phyloP scores from a whole-genome alignment of 805 yeast genomes.

The Wickerhamomyces canadensis region DNA sequence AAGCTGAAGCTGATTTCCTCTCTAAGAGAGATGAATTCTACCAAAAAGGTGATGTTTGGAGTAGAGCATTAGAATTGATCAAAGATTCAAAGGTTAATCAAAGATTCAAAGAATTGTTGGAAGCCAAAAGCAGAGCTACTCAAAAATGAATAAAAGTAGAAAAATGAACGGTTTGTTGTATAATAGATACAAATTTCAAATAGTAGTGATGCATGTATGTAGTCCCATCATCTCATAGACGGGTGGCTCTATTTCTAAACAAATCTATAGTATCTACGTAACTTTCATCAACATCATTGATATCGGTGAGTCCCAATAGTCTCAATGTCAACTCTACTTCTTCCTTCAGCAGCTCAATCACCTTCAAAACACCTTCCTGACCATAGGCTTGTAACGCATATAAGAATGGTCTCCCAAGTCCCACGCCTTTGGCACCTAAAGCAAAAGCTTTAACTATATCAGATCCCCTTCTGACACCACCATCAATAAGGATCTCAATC shows the following conservation, averaged over 20 bases:
- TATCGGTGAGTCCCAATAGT: constrained; percentile 50
- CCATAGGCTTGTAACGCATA: constrained; percentile 81
- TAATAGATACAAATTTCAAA: not conserved
- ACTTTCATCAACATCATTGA: constrained; percentile 39
- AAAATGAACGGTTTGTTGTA: not conserved
- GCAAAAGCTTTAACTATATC: constrained; percentile 74
- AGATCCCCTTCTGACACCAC: constrained; percentile 73
- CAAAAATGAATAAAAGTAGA: constrained; percentile 2
- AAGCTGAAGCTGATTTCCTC: constrained; percentile 66
- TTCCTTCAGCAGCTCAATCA: constrained; percentile 53
- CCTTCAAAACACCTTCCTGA: constrained; percentile 61
- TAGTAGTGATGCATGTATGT: too few relatives aligned
- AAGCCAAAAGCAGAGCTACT: constrained; percentile 22
- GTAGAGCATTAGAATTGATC: constrained; percentile 53
- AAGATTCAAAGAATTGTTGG: constrained; percentile 25
- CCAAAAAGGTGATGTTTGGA: constrained; percentile 75
- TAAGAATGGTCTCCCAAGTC: constrained; percentile 70
- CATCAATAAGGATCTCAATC: constrained; percentile 65
- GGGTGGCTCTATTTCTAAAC: constrained; percentile 2
- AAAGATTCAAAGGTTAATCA: constrained; percentile 29
- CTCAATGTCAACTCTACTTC: constrained; percentile 65
- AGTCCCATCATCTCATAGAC: not conserved
- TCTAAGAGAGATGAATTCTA: constrained; percentile 73
- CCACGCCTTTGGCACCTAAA: constrained; percentile 71
- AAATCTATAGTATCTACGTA: constrained; percentile 29